Percentiles rank a stretch among this genome's conserved stretches.
These are phyloP conservation scores for Fusarium cyanostomum DNA, from an alignment of 2,329 filamentous ascomycete genomes.

Conservation along the genomic window DNA sequence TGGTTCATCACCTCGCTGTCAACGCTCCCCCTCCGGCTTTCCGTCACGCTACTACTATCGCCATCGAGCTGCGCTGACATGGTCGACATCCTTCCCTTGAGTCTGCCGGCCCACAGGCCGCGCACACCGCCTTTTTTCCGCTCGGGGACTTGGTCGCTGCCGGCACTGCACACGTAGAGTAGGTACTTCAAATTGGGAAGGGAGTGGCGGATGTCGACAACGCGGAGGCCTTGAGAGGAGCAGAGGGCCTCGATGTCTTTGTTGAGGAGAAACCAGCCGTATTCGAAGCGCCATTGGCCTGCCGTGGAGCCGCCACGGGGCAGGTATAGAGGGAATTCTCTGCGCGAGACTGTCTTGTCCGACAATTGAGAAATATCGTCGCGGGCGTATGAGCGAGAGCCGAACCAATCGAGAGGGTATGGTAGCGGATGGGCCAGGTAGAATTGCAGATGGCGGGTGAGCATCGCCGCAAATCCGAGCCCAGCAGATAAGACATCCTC, in stretches of 20 bases:
- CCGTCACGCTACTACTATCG: slow-evolving; percentile 51
- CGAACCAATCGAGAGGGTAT: slow-evolving; percentile 78
- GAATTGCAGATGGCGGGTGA: slow-evolving; percentile 79
- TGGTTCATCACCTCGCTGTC: slow-evolving; percentile 55
- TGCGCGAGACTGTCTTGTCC: slow-evolving; percentile 60
- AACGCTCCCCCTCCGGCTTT: slow-evolving; percentile 55
- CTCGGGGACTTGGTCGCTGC: slow-evolving; percentile 70
- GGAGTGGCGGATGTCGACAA: slow-evolving; percentile 91
- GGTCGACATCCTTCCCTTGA: slow-evolving; percentile 50
- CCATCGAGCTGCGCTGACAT: slow-evolving; percentile 47
- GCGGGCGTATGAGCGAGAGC: slow-evolving; percentile 78
- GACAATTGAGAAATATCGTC: slow-evolving; percentile 74
- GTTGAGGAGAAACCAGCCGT: slow-evolving; percentile 95
- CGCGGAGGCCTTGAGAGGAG: slow-evolving; percentile 73
- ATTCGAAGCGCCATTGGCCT: slow-evolving; percentile 91
- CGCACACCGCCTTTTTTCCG: slow-evolving; percentile 69
- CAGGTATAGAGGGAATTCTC: slow-evolving; percentile 83
- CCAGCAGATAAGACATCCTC: slow-evolving; percentile 82
- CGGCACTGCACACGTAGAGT: slow-evolving; percentile 87
- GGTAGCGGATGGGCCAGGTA: slow-evolving; percentile 83
- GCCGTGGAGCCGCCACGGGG: slow-evolving; percentile 67
- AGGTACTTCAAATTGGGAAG: slow-evolving; percentile 94
- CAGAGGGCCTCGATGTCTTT: slow-evolving; percentile 85
- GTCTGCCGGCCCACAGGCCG: slow-evolving; percentile 63
- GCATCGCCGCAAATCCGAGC: slow-evolving; percentile 79